Evolutionary conservation across 371 early-diverging fungal species (phyloP), one percentile per base, ranked within the genome.

Genomic region (Syncephalastrum racemosum): DNA sequence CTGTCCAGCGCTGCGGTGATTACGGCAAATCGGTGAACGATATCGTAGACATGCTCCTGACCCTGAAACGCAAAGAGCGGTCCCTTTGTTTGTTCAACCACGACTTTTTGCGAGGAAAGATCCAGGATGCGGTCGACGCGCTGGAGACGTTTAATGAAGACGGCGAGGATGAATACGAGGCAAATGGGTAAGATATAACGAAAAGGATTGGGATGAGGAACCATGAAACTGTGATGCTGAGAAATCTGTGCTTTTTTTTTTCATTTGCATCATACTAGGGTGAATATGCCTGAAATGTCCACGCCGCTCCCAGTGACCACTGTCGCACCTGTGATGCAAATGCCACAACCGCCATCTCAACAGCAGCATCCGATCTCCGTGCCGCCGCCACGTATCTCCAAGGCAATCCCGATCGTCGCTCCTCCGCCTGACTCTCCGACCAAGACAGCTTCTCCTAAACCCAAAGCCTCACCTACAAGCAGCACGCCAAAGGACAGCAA

Each of bases 21-120:
- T 73, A 70, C 46, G 68, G 68, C 5, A 70, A 70, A 7, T 44
- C 59, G 2, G 46, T 56, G 0, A 40, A 50, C 2, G 82, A 81
- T 56, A 79, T 79, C 46, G 77, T 81, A 1, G 82, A 81, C 14
- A 70, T 81, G 70, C 46, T 81, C 2, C 39, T 81, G 49, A 75
- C 79, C 4, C 57, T 81, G 20, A 75, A 71, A 47, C 54, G 68
- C 27, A 79, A 79, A 43, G 82, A 81, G 44, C 56, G 80, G 19
- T 70, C 78, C 0, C 39, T 77, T 7, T 81, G 82, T 56, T 48
- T 77, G 7, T 81, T 81, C 49, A 81, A 81, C 53, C 68, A 63
- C 8, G 76, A 79, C 36, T 75, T 77, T 51, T 54, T 79, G 44
- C 51, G 59, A 40, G 71, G 75, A 14, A 81, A 74, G 56, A 70